Percentiles rank a stretch among this genome's conserved stretches.
Conservation (phyloP, 2,329 filamentous ascomycete genomes). For the Verticillium dahliae region DNA sequence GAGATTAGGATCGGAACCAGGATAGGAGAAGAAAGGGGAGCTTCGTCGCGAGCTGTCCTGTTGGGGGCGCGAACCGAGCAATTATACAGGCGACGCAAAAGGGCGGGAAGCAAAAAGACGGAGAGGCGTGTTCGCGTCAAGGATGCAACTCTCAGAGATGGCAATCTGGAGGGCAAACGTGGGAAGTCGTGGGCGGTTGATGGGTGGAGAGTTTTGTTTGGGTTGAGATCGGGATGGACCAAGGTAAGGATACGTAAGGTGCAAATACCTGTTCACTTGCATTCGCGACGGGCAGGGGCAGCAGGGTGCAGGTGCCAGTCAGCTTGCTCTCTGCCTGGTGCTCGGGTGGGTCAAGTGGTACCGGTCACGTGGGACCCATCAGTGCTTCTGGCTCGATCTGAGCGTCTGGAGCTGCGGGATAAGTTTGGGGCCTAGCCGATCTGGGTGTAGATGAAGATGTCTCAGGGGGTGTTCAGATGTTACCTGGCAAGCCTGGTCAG, state of each 20-base stretch:
- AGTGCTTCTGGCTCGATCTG: background rate
- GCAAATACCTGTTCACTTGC: constrained; percentile 3
- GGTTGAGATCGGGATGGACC: constrained; percentile 5
- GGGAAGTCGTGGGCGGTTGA: constrained; percentile 2
- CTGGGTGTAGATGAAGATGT: background rate
- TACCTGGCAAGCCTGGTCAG: background rate
- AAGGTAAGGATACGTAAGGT: constrained; percentile 13
- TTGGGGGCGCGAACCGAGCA: constrained; percentile 8
- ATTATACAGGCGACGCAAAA: constrained; percentile 13
- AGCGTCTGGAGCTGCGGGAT: background rate
- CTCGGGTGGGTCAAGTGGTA: background rate
- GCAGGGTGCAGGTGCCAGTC: background rate
- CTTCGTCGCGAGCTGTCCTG: background rate
- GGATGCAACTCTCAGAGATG: constrained; percentile 13
- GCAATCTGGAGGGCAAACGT: constrained; percentile 13
- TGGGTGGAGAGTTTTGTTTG: background rate
- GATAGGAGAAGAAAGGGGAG: constrained; percentile 8
- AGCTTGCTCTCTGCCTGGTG: background rate
- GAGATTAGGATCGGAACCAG: constrained; percentile 2
- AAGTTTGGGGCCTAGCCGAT: background rate
- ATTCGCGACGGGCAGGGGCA: constrained; percentile 1
- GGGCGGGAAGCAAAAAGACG: constrained; percentile 2
- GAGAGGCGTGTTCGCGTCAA: constrained; percentile 5
- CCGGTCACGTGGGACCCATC: background rate
- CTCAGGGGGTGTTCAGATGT: background rate